Evolutionary conservation across 2,329 filamentous ascomycete species (phyloP), one percentile per base, ranked within the genome.

Genomic region (Claviceps monticola): DNA sequence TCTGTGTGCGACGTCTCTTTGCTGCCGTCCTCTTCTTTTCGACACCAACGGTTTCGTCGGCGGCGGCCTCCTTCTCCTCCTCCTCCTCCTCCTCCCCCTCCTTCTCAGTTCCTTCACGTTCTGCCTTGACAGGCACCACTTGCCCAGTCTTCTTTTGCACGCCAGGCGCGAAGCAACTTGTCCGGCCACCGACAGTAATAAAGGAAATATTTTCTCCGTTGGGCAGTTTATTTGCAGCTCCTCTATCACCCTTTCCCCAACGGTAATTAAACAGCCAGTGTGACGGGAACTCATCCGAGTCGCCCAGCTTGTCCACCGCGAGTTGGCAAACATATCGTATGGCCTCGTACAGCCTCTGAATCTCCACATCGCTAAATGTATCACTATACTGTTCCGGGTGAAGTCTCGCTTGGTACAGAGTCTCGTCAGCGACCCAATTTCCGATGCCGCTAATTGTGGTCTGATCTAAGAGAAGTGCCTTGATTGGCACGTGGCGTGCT

Each of bases 341-440:
- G 0, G 83, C 77, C 8, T 81, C 73, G 65, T 93, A 83, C 2
- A 98, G 72, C 41, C 73, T 74, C 56, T 78, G 75, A 56, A 94
- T 79, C 64, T 96, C 84, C 0, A 70, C 75, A 36, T 86, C 80
- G 55, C 66, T 74, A 58, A 97, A 85, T 0, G 86, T 86, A 61
- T 96, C 83, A 67, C 84, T 88, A 68, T 94, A 94, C 64, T 95
- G 88, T 65, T 96, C 91, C 0, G 93, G 93, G 58, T 98, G 91
- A 16, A 97, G 76, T 48, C 78, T 82, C 5, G 93, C 86, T 59
- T 97, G 84, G 62, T 90, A 98, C 49, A 98, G 72, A 6, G 95
- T 83, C 66, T 98, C 93, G 63, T 98, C 93, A 1, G 84, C 89
- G 51, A 98, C 91, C 91, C 91, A 98, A 63, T 97, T 97, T 0